These are phyloP conservation scores for Zygnema circumcarinatum DNA, from an alignment of 139 green algal genomes.

Conservation along the genomic window DNA sequence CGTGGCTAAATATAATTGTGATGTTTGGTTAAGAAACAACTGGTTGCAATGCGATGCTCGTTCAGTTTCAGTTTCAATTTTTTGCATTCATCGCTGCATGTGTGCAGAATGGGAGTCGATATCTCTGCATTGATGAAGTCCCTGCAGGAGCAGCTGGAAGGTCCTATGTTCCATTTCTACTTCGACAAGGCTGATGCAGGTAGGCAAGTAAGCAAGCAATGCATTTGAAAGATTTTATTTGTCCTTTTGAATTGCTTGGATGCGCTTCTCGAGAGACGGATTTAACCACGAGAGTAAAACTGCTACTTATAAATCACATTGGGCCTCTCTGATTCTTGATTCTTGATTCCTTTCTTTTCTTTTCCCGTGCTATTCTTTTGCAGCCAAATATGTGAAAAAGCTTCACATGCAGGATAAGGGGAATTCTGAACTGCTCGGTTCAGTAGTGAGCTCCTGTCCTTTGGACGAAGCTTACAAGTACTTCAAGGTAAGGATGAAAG, in stretches of 20 bases:
- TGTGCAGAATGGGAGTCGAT: constrained; percentile 6
- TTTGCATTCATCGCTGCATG: no score
- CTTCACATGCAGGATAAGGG: neutral
- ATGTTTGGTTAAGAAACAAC: no score
- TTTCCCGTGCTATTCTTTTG: neutral
- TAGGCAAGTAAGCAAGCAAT: neutral
- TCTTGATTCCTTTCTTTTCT: no score
- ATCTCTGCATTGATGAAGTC: neutral
- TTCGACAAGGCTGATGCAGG: constrained; percentile 20
- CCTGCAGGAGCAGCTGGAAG: neutral
- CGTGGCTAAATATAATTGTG: no score
- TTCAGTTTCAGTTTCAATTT: no score
- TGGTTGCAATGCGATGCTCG: no score
- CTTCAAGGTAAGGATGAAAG: constrained; percentile 1
- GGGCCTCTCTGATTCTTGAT: no score
- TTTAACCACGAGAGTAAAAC: no score
- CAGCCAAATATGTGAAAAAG: constrained; percentile 9
- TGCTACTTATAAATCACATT: no score
- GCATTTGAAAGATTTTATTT: neutral
- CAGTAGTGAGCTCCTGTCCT: neutral
- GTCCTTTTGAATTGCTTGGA: neutral
- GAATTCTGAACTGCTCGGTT: neutral
- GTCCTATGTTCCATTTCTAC: constrained; percentile 18
- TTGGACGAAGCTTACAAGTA: constrained; percentile 19
- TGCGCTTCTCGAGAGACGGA: no score